phyloP scores from a whole-genome alignment of 768 basidiomycete genomes.

The Strobilomyces echinocephalus region DNA sequence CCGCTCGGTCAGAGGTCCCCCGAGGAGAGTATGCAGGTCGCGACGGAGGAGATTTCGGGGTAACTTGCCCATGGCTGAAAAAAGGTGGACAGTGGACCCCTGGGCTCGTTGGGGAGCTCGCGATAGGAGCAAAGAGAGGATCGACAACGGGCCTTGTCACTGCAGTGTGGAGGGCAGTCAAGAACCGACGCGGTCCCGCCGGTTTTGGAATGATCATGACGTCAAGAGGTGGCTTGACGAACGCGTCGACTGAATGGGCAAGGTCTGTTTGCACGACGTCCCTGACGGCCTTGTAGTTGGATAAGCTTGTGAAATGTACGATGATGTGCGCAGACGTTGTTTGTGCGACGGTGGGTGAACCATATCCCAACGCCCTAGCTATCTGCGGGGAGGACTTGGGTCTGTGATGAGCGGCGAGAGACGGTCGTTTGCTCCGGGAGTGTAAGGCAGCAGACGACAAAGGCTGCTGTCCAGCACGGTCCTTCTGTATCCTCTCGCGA shows the following conservation, averaged over 20 bases:
- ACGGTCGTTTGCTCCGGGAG: constrained; percentile 57
- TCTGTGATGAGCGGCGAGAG: constrained; percentile 61
- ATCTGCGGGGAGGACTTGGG: constrained; percentile 81
- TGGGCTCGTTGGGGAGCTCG: constrained; percentile 85
- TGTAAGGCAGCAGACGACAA: constrained; percentile 37
- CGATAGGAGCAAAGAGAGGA: constrained; percentile 90
- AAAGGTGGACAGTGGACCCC: constrained; percentile 48
- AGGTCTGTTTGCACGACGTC: constrained; percentile 68
- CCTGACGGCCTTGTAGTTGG: constrained; percentile 84
- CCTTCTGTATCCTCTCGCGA: constrained; percentile 63
- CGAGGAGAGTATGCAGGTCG: constrained; percentile 45
- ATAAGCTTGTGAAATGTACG: constrained; percentile 87
- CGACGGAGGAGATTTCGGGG: constrained; percentile 41
- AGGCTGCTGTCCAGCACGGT: constrained; percentile 51
- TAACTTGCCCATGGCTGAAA: constrained; percentile 30
- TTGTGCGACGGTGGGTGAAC: constrained; percentile 25
- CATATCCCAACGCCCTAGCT: constrained; percentile 47
- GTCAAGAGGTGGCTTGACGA: constrained; percentile 61
- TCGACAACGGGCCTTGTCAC: constrained; percentile 83
- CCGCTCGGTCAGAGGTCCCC: constrained; percentile 57
- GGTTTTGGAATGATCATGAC: constrained; percentile 98
- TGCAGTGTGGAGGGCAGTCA: constrained; percentile 90
- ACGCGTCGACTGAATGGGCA: constrained; percentile 41
- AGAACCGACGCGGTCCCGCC: constrained; percentile 87
- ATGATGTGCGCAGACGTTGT: constrained; percentile 41